Evolutionary conservation across 306 rosid species (phyloP), one percentile per base, ranked within the genome.

Genomic region (Gleditsia sinensis): DNA sequence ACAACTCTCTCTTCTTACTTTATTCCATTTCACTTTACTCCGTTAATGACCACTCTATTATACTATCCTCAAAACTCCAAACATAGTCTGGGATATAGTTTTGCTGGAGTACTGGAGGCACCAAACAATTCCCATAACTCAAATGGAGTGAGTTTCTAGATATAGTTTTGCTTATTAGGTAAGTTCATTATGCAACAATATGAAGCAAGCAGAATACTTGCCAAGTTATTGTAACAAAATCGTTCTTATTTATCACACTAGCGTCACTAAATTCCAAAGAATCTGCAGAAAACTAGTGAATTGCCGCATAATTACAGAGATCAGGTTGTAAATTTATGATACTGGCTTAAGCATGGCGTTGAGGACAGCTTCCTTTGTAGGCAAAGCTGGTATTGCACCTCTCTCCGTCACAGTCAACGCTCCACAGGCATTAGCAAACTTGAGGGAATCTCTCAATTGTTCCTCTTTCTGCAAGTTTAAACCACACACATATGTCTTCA

Each of bases 321-420:
- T 21, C 36, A 43, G 65, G 27, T 45, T 3, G 56, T 32, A 34
- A 67, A 80, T 53, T 65, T 89, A 85, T 13, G 79, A 60, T 12
- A 83, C 89, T 19, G 81, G 82, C 66, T 88, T 81, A 72, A 89
- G 82, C 74, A 90, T 77, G 75, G 84, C 87, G 62, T 87, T 80
- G 69, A 77, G 67, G 50, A 91, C 97, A 51, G 92, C 90, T 80
- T 87, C 96, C 81, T 83, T 88, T 21, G 86, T 84, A 13, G 98
- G 98, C 81, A 94, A 81, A 74, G 95, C 97, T 16, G 98, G 98
- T 79, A 94, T 91, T 51, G 97, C 98, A n/a, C 97, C 98, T 84
- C 98, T 91, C 79, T 81, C 96, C 2, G 51, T 93, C 84, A 93
- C 97, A 1, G 97, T 94, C 86, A 90, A 76, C 61, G 97, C 96